A percentile compares a stretch with the other conserved stretches of the same genome.
Conservation (phyloP, 176 grass and related monocot genomes). For the Poa annua region DNA sequence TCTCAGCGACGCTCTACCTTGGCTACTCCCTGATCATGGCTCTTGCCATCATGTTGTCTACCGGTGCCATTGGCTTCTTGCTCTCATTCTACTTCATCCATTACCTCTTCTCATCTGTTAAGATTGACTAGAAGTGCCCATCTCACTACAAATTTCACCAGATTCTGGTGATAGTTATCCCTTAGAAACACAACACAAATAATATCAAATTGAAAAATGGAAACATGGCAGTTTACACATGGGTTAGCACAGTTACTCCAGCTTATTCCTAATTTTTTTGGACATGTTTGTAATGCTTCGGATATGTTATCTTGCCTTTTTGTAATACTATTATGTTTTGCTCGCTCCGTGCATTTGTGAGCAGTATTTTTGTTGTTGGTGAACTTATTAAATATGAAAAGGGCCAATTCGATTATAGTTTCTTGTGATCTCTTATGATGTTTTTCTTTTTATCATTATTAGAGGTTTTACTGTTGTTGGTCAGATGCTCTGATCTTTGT, state of each 20-base stretch:
- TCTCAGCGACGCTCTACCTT: constrained; percentile 72
- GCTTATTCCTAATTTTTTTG: constrained; percentile 43
- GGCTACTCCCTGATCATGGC: constrained; percentile 86
- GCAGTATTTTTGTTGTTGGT: constrained; percentile 38
- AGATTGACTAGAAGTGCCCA: constrained; percentile 69
- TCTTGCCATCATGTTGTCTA: constrained; percentile 77
- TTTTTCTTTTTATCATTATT: background rate
- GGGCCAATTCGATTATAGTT: constrained; percentile 34
- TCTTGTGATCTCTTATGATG: background rate
- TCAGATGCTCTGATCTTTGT: background rate
- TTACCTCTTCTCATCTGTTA: constrained; percentile 90
- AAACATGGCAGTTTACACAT: constrained; percentile 48
- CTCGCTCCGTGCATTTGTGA: constrained; percentile 46
- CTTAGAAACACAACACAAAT: constrained; percentile 53
- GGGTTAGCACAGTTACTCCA: constrained; percentile 42
- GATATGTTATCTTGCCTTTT: constrained; percentile 38
- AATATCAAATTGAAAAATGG: constrained; percentile 41
- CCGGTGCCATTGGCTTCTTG: constrained; percentile 78
- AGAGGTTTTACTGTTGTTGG: background rate
- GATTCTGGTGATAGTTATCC: constrained; percentile 56
- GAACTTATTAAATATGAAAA: constrained; percentile 48
- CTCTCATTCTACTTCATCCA: constrained; percentile 89
- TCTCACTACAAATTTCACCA: constrained; percentile 21
- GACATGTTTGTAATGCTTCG: constrained; percentile 45
- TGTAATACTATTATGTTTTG: constrained; percentile 54